These are phyloP conservation scores for Sordariomycetes sp. DNA, from an alignment of 2,329 filamentous ascomycete species.

Conservation along the genomic window DNA sequence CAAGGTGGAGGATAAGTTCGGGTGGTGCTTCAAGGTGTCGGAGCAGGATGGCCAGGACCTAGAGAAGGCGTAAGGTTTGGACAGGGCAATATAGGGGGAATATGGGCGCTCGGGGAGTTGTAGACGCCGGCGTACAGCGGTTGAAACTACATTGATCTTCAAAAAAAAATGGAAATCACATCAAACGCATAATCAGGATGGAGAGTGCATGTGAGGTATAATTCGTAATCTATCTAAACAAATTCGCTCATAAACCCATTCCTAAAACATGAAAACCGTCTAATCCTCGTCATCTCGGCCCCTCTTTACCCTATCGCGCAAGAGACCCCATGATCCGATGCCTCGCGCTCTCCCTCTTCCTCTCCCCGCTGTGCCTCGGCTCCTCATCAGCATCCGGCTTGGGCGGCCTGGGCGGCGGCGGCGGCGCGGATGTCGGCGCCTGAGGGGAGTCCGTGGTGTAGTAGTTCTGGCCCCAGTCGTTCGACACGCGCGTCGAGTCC, in stretches of 20 bases:
- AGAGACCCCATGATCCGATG: not conserved
- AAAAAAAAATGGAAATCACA: not conserved
- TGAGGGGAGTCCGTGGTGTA: not conserved
- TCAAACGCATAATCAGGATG: not conserved
- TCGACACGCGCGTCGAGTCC: not conserved
- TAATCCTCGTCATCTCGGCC: not conserved
- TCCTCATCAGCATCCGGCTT: not conserved
- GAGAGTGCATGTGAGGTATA: not conserved
- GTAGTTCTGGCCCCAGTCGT: slow-evolving; percentile 3
- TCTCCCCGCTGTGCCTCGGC: not conserved
- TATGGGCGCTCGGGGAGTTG: not conserved
- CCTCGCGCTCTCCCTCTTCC: not conserved
- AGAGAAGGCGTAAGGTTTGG: not conserved
- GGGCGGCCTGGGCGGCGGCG: slow-evolving; percentile 4
- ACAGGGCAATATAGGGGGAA: not conserved
- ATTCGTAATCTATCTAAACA: not conserved
- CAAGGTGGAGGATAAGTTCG: slow-evolving; percentile 64
- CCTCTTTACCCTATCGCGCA: not conserved
- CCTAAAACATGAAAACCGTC: not conserved
- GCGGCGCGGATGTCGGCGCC: slow-evolving; percentile 1
- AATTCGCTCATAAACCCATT: not conserved
- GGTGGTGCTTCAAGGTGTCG: slow-evolving; percentile 51
- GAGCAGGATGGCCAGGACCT: slow-evolving; percentile 30
- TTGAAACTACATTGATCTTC: not conserved
- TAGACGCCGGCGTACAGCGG: not conserved